Evolutionary conservation across 345 rosid genomes (phyloP).

Genomic region (Eucalyptus albens): DNA sequence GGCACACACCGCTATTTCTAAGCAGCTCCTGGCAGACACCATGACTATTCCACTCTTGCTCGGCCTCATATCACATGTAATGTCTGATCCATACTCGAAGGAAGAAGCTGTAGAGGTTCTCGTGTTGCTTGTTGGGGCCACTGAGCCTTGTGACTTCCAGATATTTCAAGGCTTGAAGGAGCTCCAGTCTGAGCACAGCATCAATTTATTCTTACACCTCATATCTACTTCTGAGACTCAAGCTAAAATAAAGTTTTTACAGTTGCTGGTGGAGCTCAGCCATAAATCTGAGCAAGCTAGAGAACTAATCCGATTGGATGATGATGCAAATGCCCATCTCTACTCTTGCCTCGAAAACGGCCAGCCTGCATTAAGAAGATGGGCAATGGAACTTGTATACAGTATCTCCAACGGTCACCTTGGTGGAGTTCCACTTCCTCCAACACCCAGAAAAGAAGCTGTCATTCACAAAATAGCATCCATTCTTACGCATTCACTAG

Average conservation of each 20-base stretch:
- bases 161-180: constrained; percentile 23
- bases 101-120: constrained; percentile 34
- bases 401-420: constrained; percentile 25
- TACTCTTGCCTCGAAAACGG: constrained; percentile 18
- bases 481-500: constrained; percentile 15
- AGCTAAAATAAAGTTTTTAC: constrained; percentile 22
- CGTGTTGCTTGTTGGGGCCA: constrained; percentile 14
- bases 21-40: constrained; percentile 17
- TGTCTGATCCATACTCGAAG: constrained; percentile 15
- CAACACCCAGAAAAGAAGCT: constrained; percentile 22
- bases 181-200: constrained; percentile 30
- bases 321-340: constrained; percentile 13
- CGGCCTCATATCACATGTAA: constrained; percentile 11
- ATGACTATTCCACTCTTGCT: constrained; percentile 23
- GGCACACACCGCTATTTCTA: constrained; percentile 13
- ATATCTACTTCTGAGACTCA: constrained; percentile 8
- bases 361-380: constrained; percentile 10
- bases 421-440: constrained; percentile 29
- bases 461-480: constrained; percentile 19
- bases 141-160: constrained; percentile 15
- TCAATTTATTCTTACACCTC: constrained; percentile 20
- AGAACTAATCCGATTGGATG: constrained; percentile 10
- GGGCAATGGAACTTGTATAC: constrained; percentile 25
- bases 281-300: constrained; percentile 19
- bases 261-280: constrained; percentile 30